Evolutionary conservation across 768 basidiomycete species (phyloP).

Genomic region (Tephrocybe sp.): DNA sequence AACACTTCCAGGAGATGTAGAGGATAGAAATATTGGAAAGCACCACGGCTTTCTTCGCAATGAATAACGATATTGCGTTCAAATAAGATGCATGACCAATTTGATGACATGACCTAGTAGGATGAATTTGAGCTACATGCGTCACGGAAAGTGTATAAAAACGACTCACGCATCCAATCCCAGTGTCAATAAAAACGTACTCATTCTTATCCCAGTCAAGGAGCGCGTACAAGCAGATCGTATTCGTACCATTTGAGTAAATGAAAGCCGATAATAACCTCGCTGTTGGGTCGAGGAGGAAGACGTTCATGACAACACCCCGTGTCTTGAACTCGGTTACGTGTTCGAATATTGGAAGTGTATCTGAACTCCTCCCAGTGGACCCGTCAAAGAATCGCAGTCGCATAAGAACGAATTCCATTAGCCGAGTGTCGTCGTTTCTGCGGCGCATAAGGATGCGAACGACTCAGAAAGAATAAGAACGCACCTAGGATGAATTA

Average conservation of each 20-base stretch:
- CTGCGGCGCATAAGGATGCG: constrained; percentile 25
- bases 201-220: constrained; percentile 64
- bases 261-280: constrained; percentile 66
- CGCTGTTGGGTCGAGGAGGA: constrained; percentile 63
- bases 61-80: constrained; percentile 69
- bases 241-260: constrained; percentile 51
- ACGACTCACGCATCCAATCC: constrained; percentile 64
- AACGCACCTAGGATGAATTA: constrained; percentile 48
- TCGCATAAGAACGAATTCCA: constrained; percentile 72
- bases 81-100: constrained; percentile 75
- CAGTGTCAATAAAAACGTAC: constrained; percentile 73
- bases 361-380: constrained; percentile 34
- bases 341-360: constrained; percentile 50
- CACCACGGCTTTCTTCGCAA: constrained; percentile 64
- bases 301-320: constrained; percentile 76
- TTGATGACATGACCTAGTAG: constrained; percentile 58
- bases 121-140: neutral
- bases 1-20: constrained; percentile 37
- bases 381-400: constrained; percentile 54
- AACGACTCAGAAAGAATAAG: neutral
- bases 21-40: constrained; percentile 71
- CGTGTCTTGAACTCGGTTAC: constrained; percentile 63
- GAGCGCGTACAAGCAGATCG: constrained; percentile 60
- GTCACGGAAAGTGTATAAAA: neutral
- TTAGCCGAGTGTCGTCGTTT: constrained; percentile 58